phyloP scores from a whole-genome alignment of 2,329 filamentous ascomycete genomes.

The Aspergillus awamori region DNA sequence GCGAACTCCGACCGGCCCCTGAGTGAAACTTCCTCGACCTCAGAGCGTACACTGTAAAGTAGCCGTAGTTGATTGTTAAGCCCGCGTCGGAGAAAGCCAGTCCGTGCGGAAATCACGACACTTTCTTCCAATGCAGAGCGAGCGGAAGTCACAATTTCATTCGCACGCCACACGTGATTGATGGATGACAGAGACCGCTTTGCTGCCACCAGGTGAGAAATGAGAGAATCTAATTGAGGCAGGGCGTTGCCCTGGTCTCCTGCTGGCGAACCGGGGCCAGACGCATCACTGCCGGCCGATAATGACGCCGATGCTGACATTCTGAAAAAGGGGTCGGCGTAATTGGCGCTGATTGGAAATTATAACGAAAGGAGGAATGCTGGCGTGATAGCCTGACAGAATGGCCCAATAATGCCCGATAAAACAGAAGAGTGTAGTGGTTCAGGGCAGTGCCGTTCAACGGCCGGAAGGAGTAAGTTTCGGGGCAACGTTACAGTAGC shows the following conservation, averaged over 20 bases:
- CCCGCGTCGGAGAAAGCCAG: constrained; percentile 66
- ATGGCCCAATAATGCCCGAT: not conserved
- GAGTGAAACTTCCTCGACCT: constrained; percentile 48
- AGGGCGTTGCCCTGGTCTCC: constrained; percentile 25
- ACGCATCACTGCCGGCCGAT: constrained; percentile 24
- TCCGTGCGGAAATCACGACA: constrained; percentile 70
- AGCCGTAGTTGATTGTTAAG: constrained; percentile 56
- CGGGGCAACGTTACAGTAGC: not conserved
- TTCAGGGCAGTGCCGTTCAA: not conserved
- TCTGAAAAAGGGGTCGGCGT: constrained; percentile 2
- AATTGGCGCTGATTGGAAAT: not conserved
- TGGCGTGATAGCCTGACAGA: not conserved
- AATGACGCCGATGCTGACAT: constrained; percentile 41
- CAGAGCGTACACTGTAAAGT: constrained; percentile 47
- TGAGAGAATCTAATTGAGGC: constrained; percentile 70
- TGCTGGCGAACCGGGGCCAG: constrained; percentile 16
- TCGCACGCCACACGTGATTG: constrained; percentile 78
- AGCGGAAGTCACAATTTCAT: constrained; percentile 78
- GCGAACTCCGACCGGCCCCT: constrained; percentile 49
- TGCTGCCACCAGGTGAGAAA: constrained; percentile 80
- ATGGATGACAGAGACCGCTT: constrained; percentile 87
- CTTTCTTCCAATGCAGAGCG: constrained; percentile 77
- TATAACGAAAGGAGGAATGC: not conserved
- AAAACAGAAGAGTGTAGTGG: not conserved
- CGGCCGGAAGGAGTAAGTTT: not conserved